These are phyloP conservation scores for Colletotrichum spaethianum DNA, from an alignment of 2,329 filamentous ascomycete genomes.

Conservation along the genomic window DNA sequence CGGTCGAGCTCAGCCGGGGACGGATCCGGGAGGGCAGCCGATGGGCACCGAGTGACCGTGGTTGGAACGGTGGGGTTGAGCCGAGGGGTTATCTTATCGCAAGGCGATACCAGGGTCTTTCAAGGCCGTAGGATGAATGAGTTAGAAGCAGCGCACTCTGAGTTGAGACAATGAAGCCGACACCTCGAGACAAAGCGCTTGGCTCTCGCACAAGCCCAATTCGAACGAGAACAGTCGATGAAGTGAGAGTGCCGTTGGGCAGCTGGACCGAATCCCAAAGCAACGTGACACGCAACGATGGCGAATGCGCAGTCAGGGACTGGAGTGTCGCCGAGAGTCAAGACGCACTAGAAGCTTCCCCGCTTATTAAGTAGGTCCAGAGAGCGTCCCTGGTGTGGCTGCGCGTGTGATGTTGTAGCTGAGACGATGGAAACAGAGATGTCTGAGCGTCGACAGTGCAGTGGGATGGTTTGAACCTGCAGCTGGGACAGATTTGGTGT, in stretches of 20 bases:
- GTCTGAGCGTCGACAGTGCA: conserved; percentile 1
- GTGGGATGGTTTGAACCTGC: neutral
- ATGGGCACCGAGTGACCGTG: conserved; percentile 16
- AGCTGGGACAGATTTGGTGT: neutral
- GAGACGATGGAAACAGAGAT: neutral
- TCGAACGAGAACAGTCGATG: neutral
- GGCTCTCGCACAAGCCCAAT: no score
- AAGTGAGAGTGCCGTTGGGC: neutral
- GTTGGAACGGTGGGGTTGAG: conserved; percentile 24
- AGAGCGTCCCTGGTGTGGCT: neutral
- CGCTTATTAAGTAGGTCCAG: conserved; percentile 28
- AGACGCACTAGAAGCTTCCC: conserved; percentile 33
- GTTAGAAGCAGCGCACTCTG: neutral
- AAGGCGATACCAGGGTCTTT: neutral
- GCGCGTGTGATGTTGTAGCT: neutral
- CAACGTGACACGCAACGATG: neutral
- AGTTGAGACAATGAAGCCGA: neutral
- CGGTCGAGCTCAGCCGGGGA: conserved; percentile 16
- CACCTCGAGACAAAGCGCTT: neutral
- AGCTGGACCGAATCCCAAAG: neutral
- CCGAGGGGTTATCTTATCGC: conserved; percentile 28
- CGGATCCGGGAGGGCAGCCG: conserved; percentile 7
- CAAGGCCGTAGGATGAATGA: neutral
- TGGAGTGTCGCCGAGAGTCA: neutral
- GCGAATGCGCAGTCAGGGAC: neutral